phyloP scores from a whole-genome alignment of 805 yeast genomes.

The Pichia phayaonensis region DNA sequence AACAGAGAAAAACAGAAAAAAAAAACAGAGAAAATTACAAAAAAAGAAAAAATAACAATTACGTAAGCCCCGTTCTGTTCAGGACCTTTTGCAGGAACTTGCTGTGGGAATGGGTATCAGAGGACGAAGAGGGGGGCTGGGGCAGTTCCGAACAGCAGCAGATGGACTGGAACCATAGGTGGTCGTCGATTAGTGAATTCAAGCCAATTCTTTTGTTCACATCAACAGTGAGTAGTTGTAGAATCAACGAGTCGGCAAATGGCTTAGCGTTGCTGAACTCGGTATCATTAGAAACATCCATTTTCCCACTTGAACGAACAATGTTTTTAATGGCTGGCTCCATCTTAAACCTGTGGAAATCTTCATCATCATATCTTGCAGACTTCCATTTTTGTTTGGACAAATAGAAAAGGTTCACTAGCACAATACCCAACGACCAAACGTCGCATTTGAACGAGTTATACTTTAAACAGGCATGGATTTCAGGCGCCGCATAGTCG shows the following conservation, averaged over 20 bases:
- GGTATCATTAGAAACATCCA: background rate
- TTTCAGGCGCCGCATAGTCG: slow-evolving; percentile 42
- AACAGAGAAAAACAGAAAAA: no score
- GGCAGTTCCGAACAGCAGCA: background rate
- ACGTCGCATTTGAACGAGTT: slow-evolving; percentile 36
- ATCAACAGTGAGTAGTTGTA: slow-evolving; percentile 1
- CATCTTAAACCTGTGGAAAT: background rate
- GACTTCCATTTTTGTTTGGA: slow-evolving; percentile 8
- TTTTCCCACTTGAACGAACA: background rate
- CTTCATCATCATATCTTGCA: slow-evolving; percentile 2
- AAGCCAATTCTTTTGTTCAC: background rate
- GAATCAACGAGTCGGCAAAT: background rate
- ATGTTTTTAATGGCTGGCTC: background rate
- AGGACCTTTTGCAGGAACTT: background rate
- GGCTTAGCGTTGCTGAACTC: background rate
- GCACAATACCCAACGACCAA: slow-evolving; percentile 44
- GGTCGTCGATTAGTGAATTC: background rate
- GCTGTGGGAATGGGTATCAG: background rate
- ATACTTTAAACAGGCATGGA: slow-evolving; percentile 29
- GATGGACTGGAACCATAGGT: background rate
- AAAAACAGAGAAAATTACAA: no score
- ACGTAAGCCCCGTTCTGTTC: background rate
- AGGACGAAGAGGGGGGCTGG: background rate
- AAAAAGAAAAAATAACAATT: background rate
- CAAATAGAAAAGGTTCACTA: slow-evolving; percentile 26